Percentiles rank a stretch among this genome's conserved stretches.
phyloP scores from a whole-genome alignment of 768 basidiomycete genomes.

The Peribolospora kevripleyi region DNA sequence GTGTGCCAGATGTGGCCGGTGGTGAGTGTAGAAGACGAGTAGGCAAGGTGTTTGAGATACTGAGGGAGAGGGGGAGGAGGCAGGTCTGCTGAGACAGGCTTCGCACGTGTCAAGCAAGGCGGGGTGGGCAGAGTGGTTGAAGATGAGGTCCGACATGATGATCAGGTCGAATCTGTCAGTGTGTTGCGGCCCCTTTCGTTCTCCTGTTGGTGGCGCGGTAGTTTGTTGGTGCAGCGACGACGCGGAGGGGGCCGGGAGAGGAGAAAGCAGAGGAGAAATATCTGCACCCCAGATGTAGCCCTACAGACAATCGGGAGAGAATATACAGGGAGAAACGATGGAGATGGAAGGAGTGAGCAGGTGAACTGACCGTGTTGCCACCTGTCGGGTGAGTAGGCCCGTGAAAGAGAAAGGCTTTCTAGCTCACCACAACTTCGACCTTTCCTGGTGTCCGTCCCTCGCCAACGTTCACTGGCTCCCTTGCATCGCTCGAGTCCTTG shows the following conservation, averaged over 20 bases:
- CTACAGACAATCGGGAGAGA: slow-evolving; percentile 16
- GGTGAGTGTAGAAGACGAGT: slow-evolving; percentile 73
- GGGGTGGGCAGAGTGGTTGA: slow-evolving; percentile 36
- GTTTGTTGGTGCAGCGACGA: too few relatives aligned
- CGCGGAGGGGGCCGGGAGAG: slow-evolving; percentile 6
- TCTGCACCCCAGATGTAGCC: slow-evolving; percentile 66
- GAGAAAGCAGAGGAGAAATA: slow-evolving; percentile 26
- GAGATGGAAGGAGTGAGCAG: slow-evolving; percentile 6
- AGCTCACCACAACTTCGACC: too few relatives aligned
- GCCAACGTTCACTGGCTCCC: too few relatives aligned
- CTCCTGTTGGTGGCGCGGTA: background rate
- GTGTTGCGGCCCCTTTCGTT: background rate
- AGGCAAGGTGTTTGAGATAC: too few relatives aligned
- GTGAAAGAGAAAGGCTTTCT: too few relatives aligned
- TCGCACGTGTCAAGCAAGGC: slow-evolving; percentile 56
- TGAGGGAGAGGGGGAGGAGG: slow-evolving; percentile 17
- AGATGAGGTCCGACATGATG: slow-evolving; percentile 67
- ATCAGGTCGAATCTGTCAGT: slow-evolving; percentile 42
- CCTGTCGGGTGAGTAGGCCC: too few relatives aligned
- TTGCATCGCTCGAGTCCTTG: slow-evolving; percentile 11
- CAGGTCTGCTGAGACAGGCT: slow-evolving; percentile 5
- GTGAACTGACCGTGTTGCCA: too few relatives aligned
- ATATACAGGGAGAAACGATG: background rate
- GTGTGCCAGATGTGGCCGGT: slow-evolving; percentile 57
- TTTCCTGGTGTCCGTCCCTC: too few relatives aligned